Conservation (phyloP, 2,329 filamentous ascomycete genomes). For the Fusarium newnesense region DNA sequence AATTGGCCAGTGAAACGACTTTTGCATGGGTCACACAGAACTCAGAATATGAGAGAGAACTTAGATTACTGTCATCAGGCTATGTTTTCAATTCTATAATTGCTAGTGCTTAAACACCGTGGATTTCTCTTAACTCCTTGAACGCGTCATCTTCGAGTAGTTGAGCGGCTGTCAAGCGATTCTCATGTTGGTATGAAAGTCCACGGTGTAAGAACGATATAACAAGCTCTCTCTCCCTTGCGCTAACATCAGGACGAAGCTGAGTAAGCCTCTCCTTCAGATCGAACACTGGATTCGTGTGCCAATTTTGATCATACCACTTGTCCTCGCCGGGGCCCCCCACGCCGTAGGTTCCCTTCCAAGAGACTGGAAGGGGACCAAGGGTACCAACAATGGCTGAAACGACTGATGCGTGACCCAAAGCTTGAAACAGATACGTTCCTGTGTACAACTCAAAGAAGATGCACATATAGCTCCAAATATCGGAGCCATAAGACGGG, state of each 20-base stretch:
- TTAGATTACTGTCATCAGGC: too few relatives aligned
- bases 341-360: fast-evolving
- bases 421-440: background rate
- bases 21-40: too few relatives aligned
- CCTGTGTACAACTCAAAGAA: background rate
- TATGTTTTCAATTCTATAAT: too few relatives aligned
- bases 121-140: too few relatives aligned
- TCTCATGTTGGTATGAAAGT: background rate
- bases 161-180: too few relatives aligned
- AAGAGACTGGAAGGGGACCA: fast-evolving
- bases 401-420: fast-evolving
- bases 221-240: fast-evolving
- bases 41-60: too few relatives aligned
- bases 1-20: too few relatives aligned
- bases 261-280: fast-evolving
- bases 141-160: too few relatives aligned
- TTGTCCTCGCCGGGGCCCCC: fast-evolving
- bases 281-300: fast-evolving
- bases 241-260: background rate
- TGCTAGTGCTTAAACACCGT: too few relatives aligned
- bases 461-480: background rate
- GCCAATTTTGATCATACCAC: background rate
- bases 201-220: background rate
- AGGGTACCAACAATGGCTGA: fast-evolving
- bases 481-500: background rate